Evolutionary conservation across 1,284 basidiomycete species (phyloP), one percentile per base, ranked within the genome.

Genomic region (Sporisorium iseilematis-ciliati): DNA sequence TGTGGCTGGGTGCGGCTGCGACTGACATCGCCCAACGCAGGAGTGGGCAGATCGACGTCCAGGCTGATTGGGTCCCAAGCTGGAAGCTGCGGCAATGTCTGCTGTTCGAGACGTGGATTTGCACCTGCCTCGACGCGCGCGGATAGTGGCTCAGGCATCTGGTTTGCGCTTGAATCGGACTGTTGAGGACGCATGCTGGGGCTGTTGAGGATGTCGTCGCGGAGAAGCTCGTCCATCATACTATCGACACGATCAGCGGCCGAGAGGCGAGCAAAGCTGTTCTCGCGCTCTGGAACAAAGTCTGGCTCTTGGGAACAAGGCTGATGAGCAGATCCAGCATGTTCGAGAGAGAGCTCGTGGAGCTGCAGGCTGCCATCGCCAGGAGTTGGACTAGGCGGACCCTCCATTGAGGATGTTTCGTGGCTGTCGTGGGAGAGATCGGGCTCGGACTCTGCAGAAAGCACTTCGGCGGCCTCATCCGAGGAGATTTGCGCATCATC

Each of bases 151-250:
- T 54, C 33, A 7, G 58, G 51, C 14, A 62, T 14, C 3, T 52
- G 33, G 4, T 43, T 53, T 16, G 45, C 29, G 42, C 25, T 46
- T 10, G 57, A 14, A 21, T 58, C 41, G 26, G 48, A 11, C n/a
- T 64, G 60, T 21, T 58, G 55, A 16, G 61, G 35, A 25, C 64
- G 60, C 20, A 64, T 26, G 31, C 51, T 66, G 4, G 75, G 74
- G 26, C 63, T 80, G 68, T 52, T 62, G 42, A 83, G 75, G 18
- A 83, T 70, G n/a, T 80, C 68, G 25, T 76, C 77, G 5, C 75
- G 56, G 4, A 84, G 72, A 21, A 84, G 78, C 65, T 82, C 75
- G 45, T 84, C 82, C 45, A 84, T 78, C 66, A 83, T 74, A 67
- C 76, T 78, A 43, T 82, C 81, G 12, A 82, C 78, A 18, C 81